These are phyloP conservation scores for Vitis rotundifolia DNA, from an alignment of 164 flowering plant genomes.

Conservation along the genomic window DNA sequence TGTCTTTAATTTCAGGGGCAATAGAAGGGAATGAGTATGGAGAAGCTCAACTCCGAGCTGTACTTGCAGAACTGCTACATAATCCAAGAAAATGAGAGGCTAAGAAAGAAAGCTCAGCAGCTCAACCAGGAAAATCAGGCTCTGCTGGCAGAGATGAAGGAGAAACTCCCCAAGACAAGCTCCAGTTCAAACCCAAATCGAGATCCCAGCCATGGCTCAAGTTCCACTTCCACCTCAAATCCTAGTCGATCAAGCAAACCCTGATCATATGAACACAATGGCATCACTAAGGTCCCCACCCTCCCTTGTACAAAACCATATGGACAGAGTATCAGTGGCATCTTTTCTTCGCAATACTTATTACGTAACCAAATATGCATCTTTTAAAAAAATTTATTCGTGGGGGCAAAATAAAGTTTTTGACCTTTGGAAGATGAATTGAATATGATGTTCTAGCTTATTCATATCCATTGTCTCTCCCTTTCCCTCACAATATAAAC, in stretches of 20 bases:
- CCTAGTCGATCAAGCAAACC: neutral
- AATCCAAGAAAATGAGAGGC: constrained; percentile 57
- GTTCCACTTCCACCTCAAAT: constrained; percentile 8
- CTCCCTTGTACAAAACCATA: neutral
- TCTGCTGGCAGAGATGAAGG: constrained; percentile 40
- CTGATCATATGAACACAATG: constrained; percentile 2
- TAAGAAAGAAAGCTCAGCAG: constrained; percentile 54
- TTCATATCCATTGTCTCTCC: neutral
- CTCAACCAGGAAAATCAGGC: constrained; percentile 65
- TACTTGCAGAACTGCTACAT: constrained; percentile 56
- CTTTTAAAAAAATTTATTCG: neutral
- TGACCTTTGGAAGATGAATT: neutral
- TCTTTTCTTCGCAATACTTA: neutral
- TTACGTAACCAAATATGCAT: neutral
- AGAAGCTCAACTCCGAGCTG: constrained; percentile 53
- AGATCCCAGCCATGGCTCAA: neutral
- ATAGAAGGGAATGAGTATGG: constrained; percentile 31
- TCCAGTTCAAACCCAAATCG: neutral
- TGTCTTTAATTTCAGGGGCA: constrained; percentile 2
- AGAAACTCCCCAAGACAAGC: constrained; percentile 10
- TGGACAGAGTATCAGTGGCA: neutral
- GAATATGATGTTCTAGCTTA: neutral
- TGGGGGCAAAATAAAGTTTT: neutral
- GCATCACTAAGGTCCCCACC: neutral
- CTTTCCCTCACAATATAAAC: neutral